These are phyloP conservation scores for Neurospora pannonica DNA, from an alignment of 495 filamentous ascomycete genomes.

Conservation along the genomic window DNA sequence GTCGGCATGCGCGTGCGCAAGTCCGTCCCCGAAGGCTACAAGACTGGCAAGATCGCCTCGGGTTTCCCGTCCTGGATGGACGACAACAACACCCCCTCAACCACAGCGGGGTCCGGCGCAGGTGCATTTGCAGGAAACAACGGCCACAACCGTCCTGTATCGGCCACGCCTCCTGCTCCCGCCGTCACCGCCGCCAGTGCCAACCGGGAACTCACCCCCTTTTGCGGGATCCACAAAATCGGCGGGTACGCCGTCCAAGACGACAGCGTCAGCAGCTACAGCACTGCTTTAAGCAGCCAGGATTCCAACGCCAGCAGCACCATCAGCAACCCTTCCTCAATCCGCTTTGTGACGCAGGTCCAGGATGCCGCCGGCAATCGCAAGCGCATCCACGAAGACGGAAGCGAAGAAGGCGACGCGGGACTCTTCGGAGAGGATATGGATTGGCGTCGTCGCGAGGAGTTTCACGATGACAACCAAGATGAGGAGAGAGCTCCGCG, in stretches of 20 bases:
- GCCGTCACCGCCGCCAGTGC: conserved; percentile 5
- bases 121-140: conserved; percentile 7
- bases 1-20: conserved; percentile 94
- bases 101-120: neutral
- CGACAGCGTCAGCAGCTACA: too few relatives aligned
- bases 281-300: conserved; percentile 29
- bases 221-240: conserved; percentile 63
- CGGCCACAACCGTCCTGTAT: conserved; percentile 6
- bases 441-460: conserved; percentile 15
- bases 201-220: conserved; percentile 55
- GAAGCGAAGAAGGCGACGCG: conserved; percentile 15
- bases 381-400: conserved; percentile 30
- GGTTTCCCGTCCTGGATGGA: conserved; percentile 38
- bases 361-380: conserved; percentile 12
- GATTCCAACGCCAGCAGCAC: conserved; percentile 22
- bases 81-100: neutral
- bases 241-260: conserved; percentile 44
- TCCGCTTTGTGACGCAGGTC: neutral
- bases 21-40: conserved; percentile 84
- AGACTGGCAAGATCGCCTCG: conserved; percentile 49
- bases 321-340: conserved; percentile 5
- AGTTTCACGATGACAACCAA: conserved; percentile 17
- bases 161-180: neutral
- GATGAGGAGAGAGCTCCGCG: conserved; percentile 29
- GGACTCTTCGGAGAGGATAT: neutral